Conservation (phyloP, 2,329 filamentous ascomycete species). For the Penicillium sp. region DNA sequence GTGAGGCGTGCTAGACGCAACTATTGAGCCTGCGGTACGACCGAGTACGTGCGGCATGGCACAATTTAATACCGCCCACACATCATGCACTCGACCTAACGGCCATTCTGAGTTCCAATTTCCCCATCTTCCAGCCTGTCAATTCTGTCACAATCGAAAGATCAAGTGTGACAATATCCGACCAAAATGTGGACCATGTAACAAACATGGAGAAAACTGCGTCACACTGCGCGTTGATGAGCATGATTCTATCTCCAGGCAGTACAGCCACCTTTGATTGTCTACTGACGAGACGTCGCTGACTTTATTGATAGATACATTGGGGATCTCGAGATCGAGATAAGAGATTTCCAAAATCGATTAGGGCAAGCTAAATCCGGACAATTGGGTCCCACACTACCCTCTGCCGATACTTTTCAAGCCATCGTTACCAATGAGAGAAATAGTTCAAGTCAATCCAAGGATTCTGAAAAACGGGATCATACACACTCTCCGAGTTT, state of each 20-base stretch:
- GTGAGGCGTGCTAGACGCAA: background rate
- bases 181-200: conserved; percentile 32
- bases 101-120: background rate
- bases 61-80: background rate
- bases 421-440: background rate
- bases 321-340: conserved; percentile 27
- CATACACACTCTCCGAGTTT: conserved; percentile 17
- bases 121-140: conserved; percentile 22
- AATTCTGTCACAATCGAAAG: conserved; percentile 24
- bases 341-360: conserved; percentile 11
- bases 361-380: background rate
- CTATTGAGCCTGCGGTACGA: background rate
- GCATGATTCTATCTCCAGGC: conserved; percentile 24
- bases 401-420: background rate
- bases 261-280: conserved; percentile 10
- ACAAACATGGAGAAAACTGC: conserved; percentile 27
- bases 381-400: background rate
- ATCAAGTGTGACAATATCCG: conserved; percentile 32
- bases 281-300: background rate
- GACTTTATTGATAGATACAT: conserved; percentile 18
- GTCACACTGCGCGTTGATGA: conserved; percentile 28
- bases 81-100: background rate
- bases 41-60: background rate
- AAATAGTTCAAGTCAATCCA: background rate
- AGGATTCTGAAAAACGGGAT: background rate